A percentile compares a stretch with the other conserved stretches of the same genome.
phyloP scores from a whole-genome alignment of 768 basidiomycete genomes.

The Coprinellus micaceus region DNA sequence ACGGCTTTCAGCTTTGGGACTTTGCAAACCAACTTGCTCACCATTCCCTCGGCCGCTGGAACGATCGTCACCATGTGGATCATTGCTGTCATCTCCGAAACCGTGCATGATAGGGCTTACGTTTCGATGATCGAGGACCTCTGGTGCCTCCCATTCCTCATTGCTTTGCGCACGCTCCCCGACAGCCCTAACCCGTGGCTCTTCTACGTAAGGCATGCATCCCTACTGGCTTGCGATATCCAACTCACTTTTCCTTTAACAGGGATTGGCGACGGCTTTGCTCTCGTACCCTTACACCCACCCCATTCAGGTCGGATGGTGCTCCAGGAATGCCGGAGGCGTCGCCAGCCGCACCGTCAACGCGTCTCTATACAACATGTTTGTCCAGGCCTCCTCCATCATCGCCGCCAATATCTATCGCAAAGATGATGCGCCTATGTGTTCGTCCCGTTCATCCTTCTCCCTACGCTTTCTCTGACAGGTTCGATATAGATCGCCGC shows the following conservation, averaged over 20 bases:
- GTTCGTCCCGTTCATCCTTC: conserved; percentile 35
- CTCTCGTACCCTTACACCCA: conserved; percentile 35
- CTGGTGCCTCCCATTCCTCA: conserved; percentile 60
- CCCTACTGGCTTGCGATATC: no score
- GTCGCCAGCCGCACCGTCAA: conserved; percentile 59
- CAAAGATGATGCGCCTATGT: conserved; percentile 51
- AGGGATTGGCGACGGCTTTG: conserved; percentile 12
- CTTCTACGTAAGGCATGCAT: conserved; percentile 36
- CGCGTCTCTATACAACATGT: conserved; percentile 58
- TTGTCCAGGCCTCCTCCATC: conserved; percentile 30
- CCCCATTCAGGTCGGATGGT: conserved; percentile 55
- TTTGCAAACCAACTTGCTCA: conserved; percentile 45
- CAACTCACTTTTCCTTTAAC: no score
- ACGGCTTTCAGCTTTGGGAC: conserved; percentile 45
- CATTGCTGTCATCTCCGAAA: conserved; percentile 49
- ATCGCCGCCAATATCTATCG: conserved; percentile 57
- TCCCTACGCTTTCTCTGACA: no score
- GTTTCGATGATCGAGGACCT: conserved; percentile 52
- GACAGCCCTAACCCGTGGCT: conserved; percentile 49
- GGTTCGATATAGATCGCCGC: conserved; percentile 57
- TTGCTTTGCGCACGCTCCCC: conserved; percentile 50
- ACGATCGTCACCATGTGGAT: conserved; percentile 51
- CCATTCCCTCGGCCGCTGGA: conserved; percentile 50
- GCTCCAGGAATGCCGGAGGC: conserved; percentile 55
- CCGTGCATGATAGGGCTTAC: conserved; percentile 49